These are phyloP conservation scores for Crithidia thermophila DNA, from an alignment of 208 protist genomes.

Conservation along the genomic window DNA sequence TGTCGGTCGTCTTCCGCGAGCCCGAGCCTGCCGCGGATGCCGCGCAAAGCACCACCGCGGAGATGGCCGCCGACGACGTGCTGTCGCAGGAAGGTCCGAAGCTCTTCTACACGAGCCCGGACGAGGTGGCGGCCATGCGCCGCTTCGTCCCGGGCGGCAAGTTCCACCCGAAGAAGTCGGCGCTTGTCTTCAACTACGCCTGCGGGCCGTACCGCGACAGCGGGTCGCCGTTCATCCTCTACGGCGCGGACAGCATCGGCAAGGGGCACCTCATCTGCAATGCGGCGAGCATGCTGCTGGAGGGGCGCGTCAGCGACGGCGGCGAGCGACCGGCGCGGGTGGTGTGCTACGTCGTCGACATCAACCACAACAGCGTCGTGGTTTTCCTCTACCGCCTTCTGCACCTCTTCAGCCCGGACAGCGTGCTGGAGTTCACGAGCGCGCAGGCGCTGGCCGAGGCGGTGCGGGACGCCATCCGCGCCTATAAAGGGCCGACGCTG, in stretches of 20 bases:
- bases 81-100: slow-evolving; percentile 16
- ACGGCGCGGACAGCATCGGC: slow-evolving; percentile 57
- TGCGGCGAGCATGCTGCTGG: slow-evolving; percentile 37
- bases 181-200: slow-evolving; percentile 46
- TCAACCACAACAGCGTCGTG: slow-evolving; percentile 50
- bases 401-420: slow-evolving; percentile 37
- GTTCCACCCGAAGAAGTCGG: slow-evolving; percentile 34
- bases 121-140: slow-evolving; percentile 23
- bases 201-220: slow-evolving; percentile 31
- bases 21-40: too few species aligned
- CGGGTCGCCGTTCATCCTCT: slow-evolving; percentile 71
- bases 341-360: slow-evolving; percentile 41
- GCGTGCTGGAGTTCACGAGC: slow-evolving; percentile 40
- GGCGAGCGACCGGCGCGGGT: slow-evolving; percentile 27
- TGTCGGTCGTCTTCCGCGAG: slow-evolving; percentile 56
- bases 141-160: slow-evolving; percentile 19
- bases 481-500: slow-evolving; percentile 58
- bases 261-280: slow-evolving; percentile 65
- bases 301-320: slow-evolving; percentile 13
- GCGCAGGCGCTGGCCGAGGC: slow-evolving; percentile 41
- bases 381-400: slow-evolving; percentile 69
- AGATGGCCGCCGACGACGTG: slow-evolving; percentile 5
- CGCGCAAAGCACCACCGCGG: neutral
- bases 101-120: slow-evolving; percentile 22
- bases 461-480: slow-evolving; percentile 49